Conservation (phyloP, 257 asterid genomes). For the Orobanche coerulescens region DNA sequence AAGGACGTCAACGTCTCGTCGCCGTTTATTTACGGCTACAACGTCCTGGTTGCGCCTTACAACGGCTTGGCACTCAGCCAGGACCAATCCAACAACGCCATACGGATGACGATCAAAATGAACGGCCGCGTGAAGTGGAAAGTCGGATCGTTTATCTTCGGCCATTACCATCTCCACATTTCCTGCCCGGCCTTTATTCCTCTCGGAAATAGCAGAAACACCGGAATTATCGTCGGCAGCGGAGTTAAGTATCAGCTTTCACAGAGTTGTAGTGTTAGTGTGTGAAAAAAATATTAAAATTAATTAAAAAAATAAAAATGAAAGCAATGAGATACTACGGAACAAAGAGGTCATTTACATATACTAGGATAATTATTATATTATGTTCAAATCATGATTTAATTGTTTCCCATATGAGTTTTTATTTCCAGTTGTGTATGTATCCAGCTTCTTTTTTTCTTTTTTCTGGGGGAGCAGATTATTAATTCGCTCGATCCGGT, state of each 20-base stretch:
- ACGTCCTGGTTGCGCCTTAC: conserved; percentile 73
- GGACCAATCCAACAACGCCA: conserved; percentile 48
- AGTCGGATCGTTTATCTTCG: conserved; percentile 48
- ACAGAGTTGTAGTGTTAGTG: conserved; percentile 49
- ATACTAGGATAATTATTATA: no score
- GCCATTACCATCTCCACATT: conserved; percentile 59
- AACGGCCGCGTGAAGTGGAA: conserved; percentile 70
- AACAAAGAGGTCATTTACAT: neutral
- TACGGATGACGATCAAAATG: conserved; percentile 36
- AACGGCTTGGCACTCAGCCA: conserved; percentile 41
- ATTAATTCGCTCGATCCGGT: no score
- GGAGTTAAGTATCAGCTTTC: conserved; percentile 65
- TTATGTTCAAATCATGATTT: no score
- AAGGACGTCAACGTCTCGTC: conserved; percentile 72
- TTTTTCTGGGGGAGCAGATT: no score
- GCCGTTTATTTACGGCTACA: conserved; percentile 52
- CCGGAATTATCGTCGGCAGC: conserved; percentile 42
- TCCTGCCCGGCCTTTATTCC: conserved; percentile 56
- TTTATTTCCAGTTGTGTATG: no score
- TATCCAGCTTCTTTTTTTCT: no score
- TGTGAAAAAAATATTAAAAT: conserved; percentile 36
- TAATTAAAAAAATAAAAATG: no score
- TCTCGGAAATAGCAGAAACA: conserved; percentile 27
- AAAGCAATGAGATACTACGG: no score
- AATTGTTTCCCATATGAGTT: no score